Evolutionary conservation across 768 basidiomycete species (phyloP), one percentile per base, ranked within the genome.

Genomic region (Collybia sordida): DNA sequence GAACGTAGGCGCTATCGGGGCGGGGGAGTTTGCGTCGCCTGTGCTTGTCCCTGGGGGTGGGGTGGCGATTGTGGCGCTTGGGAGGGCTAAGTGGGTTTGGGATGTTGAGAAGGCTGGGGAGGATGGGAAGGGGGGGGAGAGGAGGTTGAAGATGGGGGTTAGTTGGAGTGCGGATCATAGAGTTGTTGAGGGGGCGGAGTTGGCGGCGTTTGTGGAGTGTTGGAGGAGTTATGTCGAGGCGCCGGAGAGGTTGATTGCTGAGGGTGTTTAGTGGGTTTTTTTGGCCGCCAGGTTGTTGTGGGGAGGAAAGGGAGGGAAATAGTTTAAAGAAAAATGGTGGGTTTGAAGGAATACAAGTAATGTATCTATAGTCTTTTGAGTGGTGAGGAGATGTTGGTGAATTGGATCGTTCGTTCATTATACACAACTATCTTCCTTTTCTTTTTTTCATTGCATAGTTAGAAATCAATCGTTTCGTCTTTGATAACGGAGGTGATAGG

Each of bases 131-230:
- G 53, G 19, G 15, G 81, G 82, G 1, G 75, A 78, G 56, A 68
- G 81, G 53, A 71, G 83, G 57, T 64, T 87, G 34, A 79, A 79
- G 68, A 63, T 86, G 34, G 79, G 79, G 8, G 72, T 92, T 4
- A 89, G 86, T 54, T 94, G 92, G 89, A 83, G 82, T 53, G 92
- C 87, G 42, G 92, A 95, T 57, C 93, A 95, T 67, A 71, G 92
- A 14, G 83, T 95, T 6, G 83, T 93, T 8, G 92, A 95, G 63
- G 92, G 92, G 3, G 92, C 91, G 1, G 92, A 95, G 69, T 63
- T 95, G 53, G 90, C 88, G 46, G 90, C 88, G 55, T 92, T 95
- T 64, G 87, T 92, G 52, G 90, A 93, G 71, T 73, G 76, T 37
- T 95, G 92, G 92, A 80, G 91, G 52, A 72, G 68, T 14, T 90